phyloP scores from a whole-genome alignment of 352 stramenopile species.

The Globisporangium heterothallicum region DNA sequence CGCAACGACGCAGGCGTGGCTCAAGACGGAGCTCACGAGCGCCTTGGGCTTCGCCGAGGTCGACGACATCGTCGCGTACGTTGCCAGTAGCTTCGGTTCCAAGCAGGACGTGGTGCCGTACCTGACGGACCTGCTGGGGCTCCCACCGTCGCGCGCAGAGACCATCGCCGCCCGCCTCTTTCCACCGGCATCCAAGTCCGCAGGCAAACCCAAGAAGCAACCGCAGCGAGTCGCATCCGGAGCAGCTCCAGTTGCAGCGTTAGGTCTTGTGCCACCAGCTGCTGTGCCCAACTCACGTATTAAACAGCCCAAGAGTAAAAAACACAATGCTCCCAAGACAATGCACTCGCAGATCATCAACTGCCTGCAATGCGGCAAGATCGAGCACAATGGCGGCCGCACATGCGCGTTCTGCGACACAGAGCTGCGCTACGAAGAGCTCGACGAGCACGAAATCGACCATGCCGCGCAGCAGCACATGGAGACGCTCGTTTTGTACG shows the following conservation, averaged over 20 bases:
- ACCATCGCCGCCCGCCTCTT: constrained; percentile 49
- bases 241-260: too few species aligned
- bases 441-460: constrained; percentile 29
- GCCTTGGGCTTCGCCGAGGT: constrained; percentile 68
- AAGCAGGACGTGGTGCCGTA: constrained; percentile 47
- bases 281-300: constrained; percentile 38
- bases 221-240: too few species aligned
- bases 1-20: constrained; percentile 34
- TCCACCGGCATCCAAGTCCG: constrained; percentile 6
- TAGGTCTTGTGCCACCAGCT: constrained; percentile 35
- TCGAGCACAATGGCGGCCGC: constrained; percentile 56
- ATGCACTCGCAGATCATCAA: constrained; percentile 63
- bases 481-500: constrained; percentile 46
- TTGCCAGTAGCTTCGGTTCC: constrained; percentile 38
- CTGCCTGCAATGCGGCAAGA: constrained; percentile 57
- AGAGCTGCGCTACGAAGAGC: constrained; percentile 51
- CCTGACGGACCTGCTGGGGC: constrained; percentile 62
- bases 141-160: constrained; percentile 36
- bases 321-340: constrained; percentile 27
- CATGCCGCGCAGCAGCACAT: constrained; percentile 38
- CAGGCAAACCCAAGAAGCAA: neutral
- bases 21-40: constrained; percentile 50
- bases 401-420: constrained; percentile 51
- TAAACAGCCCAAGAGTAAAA: constrained; percentile 43
- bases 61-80: constrained; percentile 59